Evolutionary conservation across 768 basidiomycete genomes (phyloP), one percentile per base, ranked within the genome.

Genomic region (Lanmaoa rubissima): DNA sequence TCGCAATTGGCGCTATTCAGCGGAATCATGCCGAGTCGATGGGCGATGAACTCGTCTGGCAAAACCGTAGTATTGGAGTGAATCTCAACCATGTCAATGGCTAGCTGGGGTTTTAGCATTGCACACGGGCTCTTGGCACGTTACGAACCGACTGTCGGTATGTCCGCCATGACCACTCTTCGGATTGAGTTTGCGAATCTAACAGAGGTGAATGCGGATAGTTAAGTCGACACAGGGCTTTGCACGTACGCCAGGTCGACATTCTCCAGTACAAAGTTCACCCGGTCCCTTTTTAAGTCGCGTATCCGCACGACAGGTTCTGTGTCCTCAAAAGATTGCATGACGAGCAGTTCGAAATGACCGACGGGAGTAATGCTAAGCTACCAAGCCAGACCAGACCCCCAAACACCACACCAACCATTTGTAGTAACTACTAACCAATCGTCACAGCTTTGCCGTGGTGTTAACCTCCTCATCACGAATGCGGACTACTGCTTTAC

Each of bases 11-110:
- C 78, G 72, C 92, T 95, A 49, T 88, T 78, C 24, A 99, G 78
- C 9, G 97, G 97, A 31, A 99, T 80, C 84, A 97, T 89, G 24
- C 97, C 97, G 32, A 99, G 79, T 49, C 97, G 85, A 73, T 99
- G 97, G 0, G 94, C 92, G 58, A 99, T 89, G 76, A 94, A 97
- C 75, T 99, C 97, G 74, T 99, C 97, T 2, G 95, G 92, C 21
- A 99, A 76, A 4, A 97, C 95, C 2, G 92, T 86, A 5, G 93
- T 94, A 71, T 99, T 99, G 53, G 82, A 82, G 57, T 88, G 83
- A 61, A 98, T 89, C 73, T 94, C 90, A 12, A 98, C 96, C 74
- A 96, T 88, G 76, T 99, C 97, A 61, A 99, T 98, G 36, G 95
- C 97, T 98, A 66, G 28, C 21, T 48, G 35, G 14, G 8, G 45